Percentiles rank a stretch among this genome's conserved stretches.
Conservation (phyloP, 2,329 filamentous ascomycete genomes). For the Coniochaeta ligniaria region DNA sequence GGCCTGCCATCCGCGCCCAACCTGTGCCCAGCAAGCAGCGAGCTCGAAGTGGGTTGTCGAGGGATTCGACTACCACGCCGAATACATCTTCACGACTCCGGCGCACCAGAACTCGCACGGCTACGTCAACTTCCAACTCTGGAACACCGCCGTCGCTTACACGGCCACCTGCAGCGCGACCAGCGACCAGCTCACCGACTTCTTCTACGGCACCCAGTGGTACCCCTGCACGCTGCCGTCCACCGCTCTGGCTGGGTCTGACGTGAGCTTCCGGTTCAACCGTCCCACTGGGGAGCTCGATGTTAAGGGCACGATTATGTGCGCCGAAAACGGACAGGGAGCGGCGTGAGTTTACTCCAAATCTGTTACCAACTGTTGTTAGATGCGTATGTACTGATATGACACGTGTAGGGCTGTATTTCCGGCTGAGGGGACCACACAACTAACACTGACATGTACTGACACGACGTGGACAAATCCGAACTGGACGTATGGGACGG, state of each 20-base stretch:
- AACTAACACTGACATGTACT: background rate
- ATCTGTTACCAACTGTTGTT: background rate
- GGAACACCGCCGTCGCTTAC: conserved; percentile 32
- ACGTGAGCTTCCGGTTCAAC: background rate
- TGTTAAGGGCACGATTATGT: background rate
- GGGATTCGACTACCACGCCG: conserved; percentile 37
- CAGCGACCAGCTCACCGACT: conserved; percentile 32
- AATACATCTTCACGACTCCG: conserved; percentile 37
- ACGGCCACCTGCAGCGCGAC: conserved; percentile 27
- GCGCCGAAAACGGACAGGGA: background rate
- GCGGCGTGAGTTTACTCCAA: background rate
- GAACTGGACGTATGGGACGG: background rate
- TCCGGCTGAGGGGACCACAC: background rate
- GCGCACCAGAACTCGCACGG: conserved; percentile 40
- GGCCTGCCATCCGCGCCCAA: background rate
- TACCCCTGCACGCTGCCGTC: conserved; percentile 31
- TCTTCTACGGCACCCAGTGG: conserved; percentile 36
- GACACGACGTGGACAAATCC: background rate
- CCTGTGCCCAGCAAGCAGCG: conserved; percentile 11
- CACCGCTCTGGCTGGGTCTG: background rate
- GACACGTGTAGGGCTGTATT: background rate
- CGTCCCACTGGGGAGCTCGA: background rate
- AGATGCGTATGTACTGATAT: background rate
- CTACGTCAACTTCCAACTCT: conserved; percentile 36
- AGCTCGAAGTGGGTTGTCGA: conserved; percentile 29